Evolutionary conservation across 345 rosid species (phyloP), one percentile per base, ranked within the genome.

Genomic region (Erysimum cheiranthoides): DNA sequence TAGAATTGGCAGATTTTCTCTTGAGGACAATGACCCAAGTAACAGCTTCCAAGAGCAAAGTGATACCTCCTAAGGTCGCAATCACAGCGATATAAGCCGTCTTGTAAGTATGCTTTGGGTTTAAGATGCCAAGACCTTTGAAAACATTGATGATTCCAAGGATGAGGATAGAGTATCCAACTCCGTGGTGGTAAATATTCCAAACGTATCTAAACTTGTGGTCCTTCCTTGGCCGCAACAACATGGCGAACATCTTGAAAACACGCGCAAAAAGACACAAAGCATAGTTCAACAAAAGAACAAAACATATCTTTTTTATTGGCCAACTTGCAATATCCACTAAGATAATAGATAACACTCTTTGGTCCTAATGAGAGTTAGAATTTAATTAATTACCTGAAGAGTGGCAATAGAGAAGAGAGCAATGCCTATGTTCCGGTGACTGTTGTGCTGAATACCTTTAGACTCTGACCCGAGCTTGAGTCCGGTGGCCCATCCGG

Each of bases 221-320:
- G 82, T 93, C 97, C 89, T 93, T 93, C 65, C 80, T 82, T 0
- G 98, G 98, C 68, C 98, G 79, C 62, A 91, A 70, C 66, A 91
- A 80, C 89, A 93, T 58, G 0, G 98, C 98, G 62, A 93, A 93
- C 16, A 92, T 80, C 97, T 90, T 73, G 6, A 63, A 63, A 35
- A 9, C 45, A 60, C 9, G 62, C 31, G 73, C 38, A 67, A 50
- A 67, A 54, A 69, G 51, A 68, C 73, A 38, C 39, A 68, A 30
- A 17, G 6, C 31, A 68, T 45, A 25, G 32, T 47, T 73, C 50
- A 68, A 49, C 16, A 61, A 61, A 50, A 61, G 25, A 76, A 52
- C 80, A 69, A 70, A 56, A 76, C 57, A 40, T 4, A n/a, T 61
- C 16, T 70, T 61, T 76, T 51, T 27, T 18, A 52, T 17, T 53